Evolutionary conservation across 257 asterid genomes (phyloP).

Genomic region (Solanum okadae): DNA sequence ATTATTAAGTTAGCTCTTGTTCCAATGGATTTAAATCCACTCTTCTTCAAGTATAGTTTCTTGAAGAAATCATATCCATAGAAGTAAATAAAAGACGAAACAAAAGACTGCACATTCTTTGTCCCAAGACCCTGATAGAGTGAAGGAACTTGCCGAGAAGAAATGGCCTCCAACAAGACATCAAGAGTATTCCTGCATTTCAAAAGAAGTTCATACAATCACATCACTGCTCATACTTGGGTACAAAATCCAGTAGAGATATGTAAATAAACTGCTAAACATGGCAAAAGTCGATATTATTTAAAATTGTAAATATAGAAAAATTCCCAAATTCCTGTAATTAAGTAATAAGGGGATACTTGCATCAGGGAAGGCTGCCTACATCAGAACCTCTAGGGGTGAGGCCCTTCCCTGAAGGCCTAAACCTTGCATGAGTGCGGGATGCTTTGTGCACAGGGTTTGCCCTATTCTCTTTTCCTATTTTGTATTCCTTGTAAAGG

Average conservation of each 20-base stretch:
- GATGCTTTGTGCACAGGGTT: neutral
- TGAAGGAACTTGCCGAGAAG: constrained; percentile 52
- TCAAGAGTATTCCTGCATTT: constrained; percentile 67
- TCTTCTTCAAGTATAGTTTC: constrained; percentile 61
- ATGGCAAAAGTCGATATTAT: neutral
- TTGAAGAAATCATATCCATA: constrained; percentile 84
- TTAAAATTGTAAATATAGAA: neutral
- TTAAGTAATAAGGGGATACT: neutral
- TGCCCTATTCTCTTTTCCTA: neutral
- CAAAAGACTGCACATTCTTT: constrained; percentile 79
- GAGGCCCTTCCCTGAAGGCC: neutral
- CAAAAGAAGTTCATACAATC: neutral
- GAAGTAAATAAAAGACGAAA: constrained; percentile 76
- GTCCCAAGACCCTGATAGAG: constrained; percentile 89
- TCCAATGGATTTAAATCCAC: constrained; percentile 71
- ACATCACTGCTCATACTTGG: neutral
- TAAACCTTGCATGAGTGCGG: neutral
- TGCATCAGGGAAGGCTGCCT: neutral
- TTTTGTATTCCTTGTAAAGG: neutral
- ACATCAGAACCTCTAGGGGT: neutral
- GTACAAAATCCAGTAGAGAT: neutral
- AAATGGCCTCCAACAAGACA: constrained; percentile 85
- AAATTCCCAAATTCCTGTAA: neutral
- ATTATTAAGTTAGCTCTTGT: constrained; percentile 73
- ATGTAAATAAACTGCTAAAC: neutral